A percentile compares a stretch with the other conserved stretches of the same genome.
These are phyloP conservation scores for Pluteus cervinus DNA, from an alignment of 768 basidiomycete genomes.

Conservation along the genomic window DNA sequence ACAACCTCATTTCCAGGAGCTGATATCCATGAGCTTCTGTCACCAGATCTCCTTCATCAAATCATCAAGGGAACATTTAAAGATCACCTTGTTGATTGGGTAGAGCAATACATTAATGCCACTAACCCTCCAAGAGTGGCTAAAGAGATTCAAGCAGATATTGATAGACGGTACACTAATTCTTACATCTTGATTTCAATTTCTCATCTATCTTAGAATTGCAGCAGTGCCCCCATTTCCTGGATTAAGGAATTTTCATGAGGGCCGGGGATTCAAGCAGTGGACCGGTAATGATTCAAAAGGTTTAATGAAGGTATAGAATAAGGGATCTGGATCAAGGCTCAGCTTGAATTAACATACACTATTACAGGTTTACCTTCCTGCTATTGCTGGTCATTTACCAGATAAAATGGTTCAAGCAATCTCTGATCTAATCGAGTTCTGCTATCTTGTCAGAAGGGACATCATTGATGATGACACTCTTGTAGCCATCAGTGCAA, in stretches of 20 bases:
- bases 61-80: slow-evolving; percentile 37
- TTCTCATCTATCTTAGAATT: too few species aligned
- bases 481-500: too few species aligned
- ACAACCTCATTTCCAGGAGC: slow-evolving; percentile 26
- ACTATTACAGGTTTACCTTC: not conserved
- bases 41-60: slow-evolving; percentile 32
- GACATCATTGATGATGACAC: too few species aligned
- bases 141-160: slow-evolving; percentile 22
- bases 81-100: slow-evolving; percentile 34
- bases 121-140: slow-evolving; percentile 13
- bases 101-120: slow-evolving; percentile 19
- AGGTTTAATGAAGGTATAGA: slow-evolving; percentile 19
- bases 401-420: slow-evolving; percentile 4
- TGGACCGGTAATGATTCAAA: slow-evolving; percentile 24
- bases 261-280: slow-evolving; percentile 14
- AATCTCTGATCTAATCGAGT: slow-evolving; percentile 17
- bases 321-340: not conserved
- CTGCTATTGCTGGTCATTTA: slow-evolving; percentile 1
- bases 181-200: not conserved
- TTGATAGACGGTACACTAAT: slow-evolving; percentile 22
- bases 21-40: slow-evolving; percentile 26
- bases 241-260: slow-evolving; percentile 10
- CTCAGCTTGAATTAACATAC: not conserved
- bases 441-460: slow-evolving; percentile 18
- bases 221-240: slow-evolving; percentile 6